Conservation (phyloP, 2,329 filamentous ascomycete species). For the Phyllosticta citribraziliensis region DNA sequence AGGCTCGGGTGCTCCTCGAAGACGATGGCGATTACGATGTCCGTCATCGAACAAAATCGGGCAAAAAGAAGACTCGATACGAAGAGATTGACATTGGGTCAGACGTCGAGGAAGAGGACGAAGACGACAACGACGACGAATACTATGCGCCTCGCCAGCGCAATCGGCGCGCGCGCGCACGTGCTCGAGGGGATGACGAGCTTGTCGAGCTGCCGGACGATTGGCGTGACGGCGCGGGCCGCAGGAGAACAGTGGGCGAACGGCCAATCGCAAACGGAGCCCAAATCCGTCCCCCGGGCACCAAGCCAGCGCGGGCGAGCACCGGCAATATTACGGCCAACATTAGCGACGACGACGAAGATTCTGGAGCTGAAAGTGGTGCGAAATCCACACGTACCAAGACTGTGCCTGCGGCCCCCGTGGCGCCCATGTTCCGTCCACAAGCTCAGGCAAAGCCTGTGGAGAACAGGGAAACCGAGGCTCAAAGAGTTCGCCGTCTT, state of each 20-base stretch:
- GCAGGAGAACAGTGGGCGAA: conserved; percentile 19
- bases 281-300: conserved; percentile 19
- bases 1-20: conserved; percentile 28
- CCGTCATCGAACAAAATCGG: conserved; percentile 7
- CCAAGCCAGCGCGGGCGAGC: conserved; percentile 18
- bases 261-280: conserved; percentile 16
- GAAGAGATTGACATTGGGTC: conserved; percentile 39
- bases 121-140: conserved; percentile 19
- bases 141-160: conserved; percentile 6
- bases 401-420: background rate
- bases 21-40: conserved; percentile 33
- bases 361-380: conserved; percentile 13
- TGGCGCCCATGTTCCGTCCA: conserved; percentile 10
- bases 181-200: conserved; percentile 15
- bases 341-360: conserved; percentile 22
- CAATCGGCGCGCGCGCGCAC: background rate
- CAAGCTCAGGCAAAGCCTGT: conserved; percentile 9
- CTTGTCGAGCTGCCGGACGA: conserved; percentile 33
- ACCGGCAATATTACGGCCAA: conserved; percentile 20
- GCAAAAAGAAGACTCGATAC: conserved; percentile 21
- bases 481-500: background rate
- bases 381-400: background rate
- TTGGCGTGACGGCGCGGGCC: conserved; percentile 29
- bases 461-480: background rate
- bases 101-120: conserved; percentile 30